Percentiles rank a stretch among this genome's conserved stretches.
phyloP scores from a whole-genome alignment of 176 grass and related monocot species.

The Pontederia crassipes region DNA sequence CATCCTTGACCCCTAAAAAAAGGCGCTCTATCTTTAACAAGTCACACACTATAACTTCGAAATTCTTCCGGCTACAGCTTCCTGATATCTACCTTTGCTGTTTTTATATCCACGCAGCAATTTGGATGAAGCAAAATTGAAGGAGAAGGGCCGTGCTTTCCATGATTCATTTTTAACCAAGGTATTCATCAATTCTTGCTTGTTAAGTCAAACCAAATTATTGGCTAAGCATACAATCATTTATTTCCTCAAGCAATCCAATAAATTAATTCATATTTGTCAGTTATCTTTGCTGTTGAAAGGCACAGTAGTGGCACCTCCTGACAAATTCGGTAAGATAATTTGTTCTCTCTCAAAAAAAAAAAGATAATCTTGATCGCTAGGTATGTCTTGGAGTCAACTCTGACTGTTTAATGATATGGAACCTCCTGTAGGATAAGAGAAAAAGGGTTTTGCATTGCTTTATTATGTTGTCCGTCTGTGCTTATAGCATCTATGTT shows the following conservation, averaged over 20 bases:
- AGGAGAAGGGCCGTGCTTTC: conserved; percentile 68
- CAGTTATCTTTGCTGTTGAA: conserved; percentile 97
- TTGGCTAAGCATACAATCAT: neutral
- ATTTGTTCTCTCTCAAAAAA: conserved; percentile 15
- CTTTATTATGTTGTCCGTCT: neutral
- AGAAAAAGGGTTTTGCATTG: neutral
- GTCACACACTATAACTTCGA: no score
- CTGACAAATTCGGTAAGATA: conserved; percentile 80
- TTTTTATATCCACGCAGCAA: conserved; percentile 30
- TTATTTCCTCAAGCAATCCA: neutral
- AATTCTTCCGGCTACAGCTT: neutral
- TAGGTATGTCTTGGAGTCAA: neutral
- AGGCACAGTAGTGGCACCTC: conserved; percentile 92
- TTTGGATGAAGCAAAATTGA: conserved; percentile 67
- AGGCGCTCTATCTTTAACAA: neutral
- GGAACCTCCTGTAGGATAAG: no score
- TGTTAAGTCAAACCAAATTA: neutral
- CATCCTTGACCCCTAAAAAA: neutral
- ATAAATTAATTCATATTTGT: conserved; percentile 2
- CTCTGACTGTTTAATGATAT: conserved; percentile 18
- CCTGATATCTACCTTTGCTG: conserved; percentile 15
- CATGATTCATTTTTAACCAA: conserved; percentile 90
- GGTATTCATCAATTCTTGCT: conserved; percentile 24
- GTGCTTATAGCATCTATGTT: conserved; percentile 2
- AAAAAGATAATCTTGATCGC: neutral